These are phyloP conservation scores for Fusarium multiceps DNA, from an alignment of 2,329 filamentous ascomycete genomes.

Conservation along the genomic window DNA sequence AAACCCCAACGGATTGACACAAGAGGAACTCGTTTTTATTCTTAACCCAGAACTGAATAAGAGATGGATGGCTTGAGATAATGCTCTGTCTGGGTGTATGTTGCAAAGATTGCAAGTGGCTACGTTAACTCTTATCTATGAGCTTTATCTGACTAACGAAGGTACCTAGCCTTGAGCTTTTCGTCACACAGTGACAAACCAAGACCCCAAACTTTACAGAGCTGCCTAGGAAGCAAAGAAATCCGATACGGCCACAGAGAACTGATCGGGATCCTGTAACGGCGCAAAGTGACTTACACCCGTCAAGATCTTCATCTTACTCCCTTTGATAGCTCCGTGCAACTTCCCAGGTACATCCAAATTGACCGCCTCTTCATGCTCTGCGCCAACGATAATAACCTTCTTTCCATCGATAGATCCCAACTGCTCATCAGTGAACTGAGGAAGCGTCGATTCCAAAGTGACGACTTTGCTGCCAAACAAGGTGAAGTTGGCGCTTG, in stretches of 20 bases:
- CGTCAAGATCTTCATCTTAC: constrained; percentile 50
- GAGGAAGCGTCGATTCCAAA: constrained; percentile 53
- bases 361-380: constrained; percentile 56
- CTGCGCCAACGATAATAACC: constrained; percentile 47
- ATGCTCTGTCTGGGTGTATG: background rate
- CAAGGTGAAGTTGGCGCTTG: constrained; percentile 50
- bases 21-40: background rate
- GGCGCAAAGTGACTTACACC: constrained; percentile 58
- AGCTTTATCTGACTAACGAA: background rate
- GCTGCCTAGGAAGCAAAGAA: constrained; percentile 31
- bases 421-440: constrained; percentile 47
- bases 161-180: background rate
- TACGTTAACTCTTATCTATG: background rate
- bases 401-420: constrained; percentile 45
- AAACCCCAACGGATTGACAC: background rate
- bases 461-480: constrained; percentile 53
- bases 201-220: background rate
- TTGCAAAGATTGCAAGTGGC: background rate
- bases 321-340: constrained; percentile 52
- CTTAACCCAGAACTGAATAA: background rate
- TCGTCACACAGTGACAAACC: background rate
- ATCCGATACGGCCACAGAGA: constrained; percentile 47
- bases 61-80: background rate
- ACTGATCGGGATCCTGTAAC: constrained; percentile 54
- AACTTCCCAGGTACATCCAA: constrained; percentile 50